Percentiles rank a stretch among this genome's conserved stretches.
phyloP scores from a whole-genome alignment of 257 asterid genomes.

The Prunella vulgaris region DNA sequence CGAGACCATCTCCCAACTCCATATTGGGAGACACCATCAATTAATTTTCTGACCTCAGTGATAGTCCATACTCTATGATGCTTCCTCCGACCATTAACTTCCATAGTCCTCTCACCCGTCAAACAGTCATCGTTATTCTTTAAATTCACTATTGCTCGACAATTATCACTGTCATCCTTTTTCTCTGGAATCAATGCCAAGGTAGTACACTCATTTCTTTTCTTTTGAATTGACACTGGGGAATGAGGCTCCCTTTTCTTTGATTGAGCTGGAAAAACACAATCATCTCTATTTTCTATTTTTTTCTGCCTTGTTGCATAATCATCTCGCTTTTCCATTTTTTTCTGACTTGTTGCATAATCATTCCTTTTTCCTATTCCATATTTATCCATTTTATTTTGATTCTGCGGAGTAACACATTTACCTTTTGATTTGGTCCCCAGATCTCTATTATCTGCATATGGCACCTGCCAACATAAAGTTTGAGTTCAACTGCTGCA shows the following conservation, averaged over 20 bases:
- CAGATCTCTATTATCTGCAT: slow-evolving; percentile 9
- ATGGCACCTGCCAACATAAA: slow-evolving; percentile 26
- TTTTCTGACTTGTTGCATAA: not conserved
- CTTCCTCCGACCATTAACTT: slow-evolving; percentile 56
- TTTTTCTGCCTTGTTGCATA: not conserved
- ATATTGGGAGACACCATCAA: slow-evolving; percentile 82
- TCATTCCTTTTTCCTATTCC: not conserved
- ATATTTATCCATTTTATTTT: slow-evolving; percentile 31
- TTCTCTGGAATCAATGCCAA: slow-evolving; percentile 21
- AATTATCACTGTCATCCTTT: slow-evolving; percentile 11
- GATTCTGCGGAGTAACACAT: slow-evolving; percentile 17
- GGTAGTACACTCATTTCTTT: slow-evolving; percentile 20
- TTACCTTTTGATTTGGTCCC: slow-evolving; percentile 24
- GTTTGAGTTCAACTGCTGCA: slow-evolving; percentile 1
- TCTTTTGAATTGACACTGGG: slow-evolving; percentile 24
- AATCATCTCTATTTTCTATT: not conserved
- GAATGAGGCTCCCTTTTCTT: slow-evolving; percentile 22
- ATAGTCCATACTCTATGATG: slow-evolving; percentile 85
- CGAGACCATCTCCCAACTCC: slow-evolving; percentile 98
- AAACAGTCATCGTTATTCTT: not conserved
- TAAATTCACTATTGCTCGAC: not conserved
- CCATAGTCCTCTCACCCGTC: slow-evolving; percentile 29
- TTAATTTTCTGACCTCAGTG: slow-evolving; percentile 67
- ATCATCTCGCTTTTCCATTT: slow-evolving; percentile 10
- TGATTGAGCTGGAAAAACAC: slow-evolving; percentile 8